Evolutionary conservation across 192 early-diverging fungal species (phyloP), one percentile per base, ranked within the genome.

Genomic region (Dissophora globulifera): DNA sequence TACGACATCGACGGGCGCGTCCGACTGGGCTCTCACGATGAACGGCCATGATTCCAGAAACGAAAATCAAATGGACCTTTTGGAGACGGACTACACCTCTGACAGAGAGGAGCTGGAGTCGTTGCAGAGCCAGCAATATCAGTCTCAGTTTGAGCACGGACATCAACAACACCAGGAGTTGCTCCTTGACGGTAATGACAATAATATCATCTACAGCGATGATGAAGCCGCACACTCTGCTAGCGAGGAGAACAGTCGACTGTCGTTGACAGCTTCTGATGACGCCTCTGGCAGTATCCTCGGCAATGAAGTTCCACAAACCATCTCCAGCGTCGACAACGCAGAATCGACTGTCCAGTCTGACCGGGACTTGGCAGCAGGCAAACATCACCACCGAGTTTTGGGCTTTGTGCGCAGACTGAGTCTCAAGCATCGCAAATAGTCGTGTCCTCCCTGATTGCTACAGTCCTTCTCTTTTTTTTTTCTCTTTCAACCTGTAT

Each of bases 391-490:
- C 11, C 42, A n/a, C 42, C 56, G 62, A 20, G 56, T 62, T n/a
- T 12, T 59, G 50, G 43, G 42, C 30, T 66, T 75, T 48, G 60
- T 75, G 25, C 55, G 43, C 29, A 75, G 60, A 35, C 26, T 75
- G 15, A 66, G 62, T 19, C 25, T 59, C 4, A 53, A 54, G 43
- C 6, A 38, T 6, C 6, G 13, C 13, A 38, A 38, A 13, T 38
- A 38, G 13, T 29, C 23, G 13, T 49, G 4, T 42, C 35, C 7
- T 9, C 35, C 20, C 51, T 15, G 42, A 17, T 69, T 9, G 52
- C 16, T 52, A 43, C 32, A 40, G 22, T n/a, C 2, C 25, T 17
- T 31, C 26, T 41, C 40, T 10, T 1, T 46, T 33, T 13, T 10
- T 49, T 45, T 7, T 56, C 23, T 29, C 12, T 49, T 4, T 42